These are phyloP conservation scores for Platismatia glauca DNA, from an alignment of 495 filamentous ascomycete species.

Conservation along the genomic window DNA sequence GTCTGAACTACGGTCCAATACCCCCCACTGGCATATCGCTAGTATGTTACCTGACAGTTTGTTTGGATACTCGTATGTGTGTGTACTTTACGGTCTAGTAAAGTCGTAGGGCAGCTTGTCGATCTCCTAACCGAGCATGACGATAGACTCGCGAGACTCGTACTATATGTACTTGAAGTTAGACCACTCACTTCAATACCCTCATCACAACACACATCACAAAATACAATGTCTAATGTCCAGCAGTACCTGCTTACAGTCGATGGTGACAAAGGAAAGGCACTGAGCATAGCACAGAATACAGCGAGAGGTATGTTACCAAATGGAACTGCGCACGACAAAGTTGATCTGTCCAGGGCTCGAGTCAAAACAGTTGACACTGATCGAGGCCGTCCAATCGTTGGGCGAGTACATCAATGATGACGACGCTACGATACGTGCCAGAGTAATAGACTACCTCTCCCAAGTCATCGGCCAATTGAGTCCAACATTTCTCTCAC, in stretches of 20 bases:
- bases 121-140: not conserved
- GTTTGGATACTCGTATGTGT: too few relatives aligned
- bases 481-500: conserved; percentile 49
- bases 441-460: conserved; percentile 61
- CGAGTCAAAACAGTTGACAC: conserved; percentile 50
- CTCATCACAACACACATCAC: not conserved
- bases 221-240: conserved; percentile 46
- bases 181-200: not conserved
- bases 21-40: too few relatives aligned
- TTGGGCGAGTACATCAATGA: conserved; percentile 63
- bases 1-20: too few relatives aligned
- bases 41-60: too few relatives aligned
- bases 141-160: not conserved
- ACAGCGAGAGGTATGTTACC: conserved; percentile 45
- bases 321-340: not conserved
- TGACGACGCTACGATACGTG: conserved; percentile 53
- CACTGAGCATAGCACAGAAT: conserved; percentile 46
- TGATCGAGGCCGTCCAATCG: conserved; percentile 59
- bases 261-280: conserved; percentile 54
- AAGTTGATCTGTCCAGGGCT: conserved; percentile 39
- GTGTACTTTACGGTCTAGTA: too few relatives aligned
- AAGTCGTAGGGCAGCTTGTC: not conserved
- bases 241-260: conserved; percentile 57
- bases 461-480: conserved; percentile 53
- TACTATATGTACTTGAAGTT: too few relatives aligned